A percentile compares a stretch with the other conserved stretches of the same genome.
Evolutionary conservation across 306 rosid species (phyloP).

Genomic region (Gastrolobium villosum): DNA sequence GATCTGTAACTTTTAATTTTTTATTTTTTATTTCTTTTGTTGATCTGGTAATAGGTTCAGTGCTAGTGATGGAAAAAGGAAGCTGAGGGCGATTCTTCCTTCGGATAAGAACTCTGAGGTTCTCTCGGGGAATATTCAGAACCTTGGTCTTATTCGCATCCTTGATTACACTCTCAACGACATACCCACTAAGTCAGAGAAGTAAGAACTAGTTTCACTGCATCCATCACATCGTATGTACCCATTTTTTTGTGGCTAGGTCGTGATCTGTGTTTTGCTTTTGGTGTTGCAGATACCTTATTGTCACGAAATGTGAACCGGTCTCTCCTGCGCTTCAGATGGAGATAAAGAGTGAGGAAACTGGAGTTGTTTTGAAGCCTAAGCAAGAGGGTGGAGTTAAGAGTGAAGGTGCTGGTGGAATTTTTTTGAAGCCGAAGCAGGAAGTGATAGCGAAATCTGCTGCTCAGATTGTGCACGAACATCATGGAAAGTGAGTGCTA

Average conservation of each 20-base stretch:
- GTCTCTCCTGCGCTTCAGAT: constrained; percentile 78
- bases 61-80: constrained; percentile 84
- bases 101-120: constrained; percentile 58
- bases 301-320: constrained; percentile 76
- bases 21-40: not conserved
- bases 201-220: constrained; percentile 56
- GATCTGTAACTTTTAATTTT: not conserved
- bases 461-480: constrained; percentile 89
- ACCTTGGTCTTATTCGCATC: constrained; percentile 81
- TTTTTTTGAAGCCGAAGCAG: constrained; percentile 76
- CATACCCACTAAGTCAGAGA: constrained; percentile 73
- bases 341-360: constrained; percentile 66
- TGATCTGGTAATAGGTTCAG: constrained; percentile 60
- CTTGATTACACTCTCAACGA: constrained; percentile 80
- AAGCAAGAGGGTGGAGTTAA: constrained; percentile 53
- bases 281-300: constrained; percentile 63
- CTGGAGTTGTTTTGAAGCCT: constrained; percentile 53
- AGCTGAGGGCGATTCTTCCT: constrained; percentile 72
- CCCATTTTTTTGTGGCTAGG: not conserved
- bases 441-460: constrained; percentile 82
- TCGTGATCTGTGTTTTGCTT: not conserved
- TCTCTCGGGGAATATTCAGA: constrained; percentile 80
- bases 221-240: too few species aligned
- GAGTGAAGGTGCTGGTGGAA: constrained; percentile 57
- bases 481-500: constrained; percentile 69